Conservation (phyloP, 2,329 filamentous ascomycete genomes). For the Sclerotinia nivalis region DNA sequence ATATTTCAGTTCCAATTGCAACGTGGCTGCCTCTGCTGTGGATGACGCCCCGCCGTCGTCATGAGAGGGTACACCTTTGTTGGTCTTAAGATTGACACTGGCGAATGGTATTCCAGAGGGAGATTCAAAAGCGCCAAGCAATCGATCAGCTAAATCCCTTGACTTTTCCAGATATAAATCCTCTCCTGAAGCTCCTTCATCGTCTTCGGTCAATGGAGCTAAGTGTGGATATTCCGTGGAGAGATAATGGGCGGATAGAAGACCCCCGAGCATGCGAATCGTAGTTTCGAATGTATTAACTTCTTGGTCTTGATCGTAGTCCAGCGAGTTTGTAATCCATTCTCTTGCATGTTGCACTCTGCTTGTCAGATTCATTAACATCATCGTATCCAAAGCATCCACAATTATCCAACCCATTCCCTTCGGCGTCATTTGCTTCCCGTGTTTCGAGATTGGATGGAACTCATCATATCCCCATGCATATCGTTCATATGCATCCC, state of each 20-base stretch:
- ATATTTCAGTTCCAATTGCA: constrained; percentile 98
- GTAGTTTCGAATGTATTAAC: constrained; percentile 98
- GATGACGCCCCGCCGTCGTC: constrained; percentile 85
- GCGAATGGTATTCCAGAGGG: constrained; percentile 84
- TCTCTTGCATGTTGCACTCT: constrained; percentile 81
- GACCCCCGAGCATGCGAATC: constrained; percentile 92
- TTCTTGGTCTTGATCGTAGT: constrained; percentile 89
- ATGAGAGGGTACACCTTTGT: constrained; percentile 76
- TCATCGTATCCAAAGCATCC: constrained; percentile 92
- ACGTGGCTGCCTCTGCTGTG: constrained; percentile 86
- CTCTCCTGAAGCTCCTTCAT: constrained; percentile 72
- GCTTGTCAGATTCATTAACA: constrained; percentile 94
- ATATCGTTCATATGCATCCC: constrained; percentile 88
- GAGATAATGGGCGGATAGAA: constrained; percentile 93
- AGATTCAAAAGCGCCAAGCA: constrained; percentile 86
- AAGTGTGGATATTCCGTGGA: constrained; percentile 79
- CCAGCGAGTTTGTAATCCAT: constrained; percentile 80
- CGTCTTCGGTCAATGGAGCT: constrained; percentile 71
- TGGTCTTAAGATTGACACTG: constrained; percentile 82
- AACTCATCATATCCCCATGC: constrained; percentile 94
- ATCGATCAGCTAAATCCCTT: constrained; percentile 83
- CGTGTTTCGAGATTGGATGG: constrained; percentile 76
- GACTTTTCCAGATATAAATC: constrained; percentile 97
- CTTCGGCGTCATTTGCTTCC: constrained; percentile 80
- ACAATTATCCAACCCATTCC: constrained; percentile 98